Evolutionary conservation across 2,329 filamentous ascomycete species (phyloP).

Genomic region (Fusarium agapanthi): DNA sequence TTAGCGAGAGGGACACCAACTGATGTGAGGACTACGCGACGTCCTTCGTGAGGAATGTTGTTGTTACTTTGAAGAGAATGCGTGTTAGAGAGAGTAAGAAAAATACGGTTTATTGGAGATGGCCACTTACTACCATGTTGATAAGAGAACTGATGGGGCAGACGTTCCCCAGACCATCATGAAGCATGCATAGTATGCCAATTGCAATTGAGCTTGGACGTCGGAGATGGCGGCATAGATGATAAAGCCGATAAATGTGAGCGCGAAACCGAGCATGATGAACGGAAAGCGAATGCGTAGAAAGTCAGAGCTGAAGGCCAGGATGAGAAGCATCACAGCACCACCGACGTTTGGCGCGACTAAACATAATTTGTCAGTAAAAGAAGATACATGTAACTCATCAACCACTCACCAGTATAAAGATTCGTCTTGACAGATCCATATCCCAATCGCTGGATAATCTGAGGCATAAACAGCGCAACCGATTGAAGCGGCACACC

Average conservation of each 20-base stretch:
- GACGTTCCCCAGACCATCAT: constrained; percentile 24
- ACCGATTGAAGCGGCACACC: constrained; percentile 13
- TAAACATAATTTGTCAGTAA: no score
- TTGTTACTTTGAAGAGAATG: neutral
- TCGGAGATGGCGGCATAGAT: constrained; percentile 16
- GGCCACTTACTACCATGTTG: constrained; percentile 9
- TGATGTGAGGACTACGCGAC: neutral
- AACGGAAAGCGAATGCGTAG: constrained; percentile 1
- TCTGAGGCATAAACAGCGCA: constrained; percentile 13
- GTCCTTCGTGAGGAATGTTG: fast-evolving
- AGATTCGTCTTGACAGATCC: constrained; percentile 6
- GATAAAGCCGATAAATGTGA: constrained; percentile 5
- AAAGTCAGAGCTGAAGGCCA: constrained; percentile 8
- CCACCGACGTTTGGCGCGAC: constrained; percentile 5
- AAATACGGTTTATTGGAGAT: no score
- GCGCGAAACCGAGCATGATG: constrained; percentile 8
- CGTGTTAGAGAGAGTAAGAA: no score
- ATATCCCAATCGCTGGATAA: constrained; percentile 6
- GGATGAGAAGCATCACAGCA: constrained; percentile 9
- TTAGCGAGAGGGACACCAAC: neutral
- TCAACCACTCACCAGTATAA: neutral
- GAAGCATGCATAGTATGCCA: constrained; percentile 11
- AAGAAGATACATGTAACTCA: no score
- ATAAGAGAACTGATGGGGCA: neutral
- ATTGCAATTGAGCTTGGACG: neutral